Evolutionary conservation across 257 asterid genomes (phyloP), one percentile per base, ranked within the genome.

Genomic region (Coffea eugenioides): DNA sequence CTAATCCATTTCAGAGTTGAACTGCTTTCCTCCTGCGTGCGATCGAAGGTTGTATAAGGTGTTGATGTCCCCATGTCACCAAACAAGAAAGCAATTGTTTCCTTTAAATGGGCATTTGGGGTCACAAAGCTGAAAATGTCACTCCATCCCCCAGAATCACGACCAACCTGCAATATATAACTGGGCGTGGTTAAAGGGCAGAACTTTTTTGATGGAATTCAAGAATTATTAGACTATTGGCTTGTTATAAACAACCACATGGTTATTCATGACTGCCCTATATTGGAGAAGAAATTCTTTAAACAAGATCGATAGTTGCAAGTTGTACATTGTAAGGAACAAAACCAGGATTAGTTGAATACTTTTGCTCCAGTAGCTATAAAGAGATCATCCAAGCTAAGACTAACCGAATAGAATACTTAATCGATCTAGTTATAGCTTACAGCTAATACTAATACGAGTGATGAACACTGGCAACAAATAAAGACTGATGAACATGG

Each of bases 51-150:
- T 25, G 90, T 88, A 88, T 94, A 92, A 0, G 97, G 94, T 4
- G 98, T 87, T 23, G 92, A 79, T 73, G 98, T 93, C 73, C 98
- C 98, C 97, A 94, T 91, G 88, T 94, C 98, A 39, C 98, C 97
- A 65, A 90, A 89, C 74, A 94, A 82, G 88, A 94, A 94, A 52
- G 95, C 97, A 21, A 71, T 65, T n/a, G 97, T 91, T 82, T 94
- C 93, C 46, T 79, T 82, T 0, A 94, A 83, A 75, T 89, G 87
- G 64, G 65, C 78, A 25, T 84, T 74, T 31, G 88, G 93, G 3
- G 97, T 82, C 73, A 92, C 88, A 59, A 92, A 94, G 88, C 89
- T 88, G 89, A 62, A 87, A 39, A 82, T 83, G 68, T 68, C 31
- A 86, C 96, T 92, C 98, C 97, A 92, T 46, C 96, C 94, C 78